Evolutionary conservation across 352 stramenopile genomes (phyloP).

Genomic region (Phytophthora constricta): DNA sequence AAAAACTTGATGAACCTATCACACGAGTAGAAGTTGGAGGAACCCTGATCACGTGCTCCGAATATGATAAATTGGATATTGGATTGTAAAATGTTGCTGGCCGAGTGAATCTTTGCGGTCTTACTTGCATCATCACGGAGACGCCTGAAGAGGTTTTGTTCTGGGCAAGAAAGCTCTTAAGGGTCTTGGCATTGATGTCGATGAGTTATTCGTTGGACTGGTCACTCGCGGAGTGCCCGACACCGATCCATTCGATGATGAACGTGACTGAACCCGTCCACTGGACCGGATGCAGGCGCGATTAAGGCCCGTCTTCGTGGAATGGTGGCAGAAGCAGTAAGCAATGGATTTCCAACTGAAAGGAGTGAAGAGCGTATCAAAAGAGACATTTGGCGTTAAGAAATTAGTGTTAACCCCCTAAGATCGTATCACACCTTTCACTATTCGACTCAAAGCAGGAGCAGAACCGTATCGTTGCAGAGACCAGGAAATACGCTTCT

Average conservation of each 20-base stretch:
- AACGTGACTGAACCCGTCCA: too few species aligned
- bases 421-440: neutral
- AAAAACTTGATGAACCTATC: neutral
- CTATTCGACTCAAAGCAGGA: conserved; percentile 3
- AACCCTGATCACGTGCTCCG: neutral
- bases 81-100: neutral
- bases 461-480: conserved; percentile 5
- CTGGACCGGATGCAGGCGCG: too few species aligned
- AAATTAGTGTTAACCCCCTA: conserved; percentile 1
- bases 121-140: neutral
- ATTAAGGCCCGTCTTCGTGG: neutral
- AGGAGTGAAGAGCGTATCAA: neutral
- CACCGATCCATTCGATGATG: conserved; percentile 7
- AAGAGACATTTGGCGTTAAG: conserved; percentile 1
- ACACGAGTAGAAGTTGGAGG: neutral
- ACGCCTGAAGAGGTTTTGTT: neutral
- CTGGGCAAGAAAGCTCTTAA: conserved; percentile 5
- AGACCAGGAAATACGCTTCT: conserved; percentile 9
- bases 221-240: neutral
- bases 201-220: conserved; percentile 1
- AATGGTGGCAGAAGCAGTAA: neutral
- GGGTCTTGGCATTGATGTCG: conserved; percentile 5
- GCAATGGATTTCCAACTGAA: conserved; percentile 7
- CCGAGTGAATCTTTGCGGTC: neutral
- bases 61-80: neutral